Evolutionary conservation across 768 basidiomycete species (phyloP).

Genomic region (Tulasnella sp.): DNA sequence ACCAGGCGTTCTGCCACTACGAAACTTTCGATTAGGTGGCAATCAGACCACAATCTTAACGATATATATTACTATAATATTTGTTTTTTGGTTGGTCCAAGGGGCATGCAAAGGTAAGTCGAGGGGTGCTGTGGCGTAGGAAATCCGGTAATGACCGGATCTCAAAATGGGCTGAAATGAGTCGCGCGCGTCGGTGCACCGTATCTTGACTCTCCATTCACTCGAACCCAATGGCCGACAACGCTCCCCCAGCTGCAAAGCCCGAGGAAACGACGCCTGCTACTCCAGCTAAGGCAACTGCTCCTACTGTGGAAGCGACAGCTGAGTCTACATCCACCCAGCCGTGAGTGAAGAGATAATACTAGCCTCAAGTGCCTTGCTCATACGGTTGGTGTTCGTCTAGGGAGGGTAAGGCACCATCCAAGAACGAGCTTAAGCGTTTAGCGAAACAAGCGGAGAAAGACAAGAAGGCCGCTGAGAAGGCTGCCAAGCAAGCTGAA

Average conservation of each 20-base stretch:
- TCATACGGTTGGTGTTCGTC: neutral
- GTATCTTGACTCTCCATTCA: conserved; percentile 1
- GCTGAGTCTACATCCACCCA: neutral
- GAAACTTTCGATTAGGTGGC: no score
- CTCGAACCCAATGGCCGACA: neutral
- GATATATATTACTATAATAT: no score
- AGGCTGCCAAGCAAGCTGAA: conserved; percentile 73
- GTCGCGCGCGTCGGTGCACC: conserved; percentile 2
- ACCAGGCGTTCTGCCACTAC: no score
- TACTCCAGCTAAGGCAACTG: neutral
- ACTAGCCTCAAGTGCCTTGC: neutral
- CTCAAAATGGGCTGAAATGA: neutral
- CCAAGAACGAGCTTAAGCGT: conserved; percentile 89
- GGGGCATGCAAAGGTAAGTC: neutral
- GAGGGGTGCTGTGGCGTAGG: neutral
- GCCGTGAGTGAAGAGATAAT: neutral
- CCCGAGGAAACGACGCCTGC: neutral
- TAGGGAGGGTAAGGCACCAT: conserved; percentile 39
- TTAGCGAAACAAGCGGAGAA: conserved; percentile 88
- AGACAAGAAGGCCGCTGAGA: conserved; percentile 81
- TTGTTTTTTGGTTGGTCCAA: no score
- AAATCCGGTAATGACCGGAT: neutral
- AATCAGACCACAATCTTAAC: no score
- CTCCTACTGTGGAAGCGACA: neutral
- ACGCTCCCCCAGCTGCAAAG: neutral